Base-by-base conservation (phyloP, 257 asterid genomes). In the Solanum rostratum region DNA sequence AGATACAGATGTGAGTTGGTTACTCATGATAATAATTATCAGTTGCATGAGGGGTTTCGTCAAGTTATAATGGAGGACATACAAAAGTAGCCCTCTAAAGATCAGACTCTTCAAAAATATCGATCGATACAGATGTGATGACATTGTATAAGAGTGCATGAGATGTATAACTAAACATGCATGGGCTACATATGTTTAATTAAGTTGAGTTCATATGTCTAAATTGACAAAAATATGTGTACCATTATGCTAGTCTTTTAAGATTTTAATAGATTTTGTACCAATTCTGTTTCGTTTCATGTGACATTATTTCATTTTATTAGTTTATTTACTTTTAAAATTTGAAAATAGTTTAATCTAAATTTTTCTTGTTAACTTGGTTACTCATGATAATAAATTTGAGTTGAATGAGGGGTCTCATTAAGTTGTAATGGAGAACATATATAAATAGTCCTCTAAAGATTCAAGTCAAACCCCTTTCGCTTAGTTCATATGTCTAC, bases 1-100 rank as follows among this genome's bases (percentile, higher is more conserved):
- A 33, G 37, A 33, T 33, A 33, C 4, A 33, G 39, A 33, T 33
- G 39, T 4, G 39, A 33, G 5, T 88, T 95, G 22, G 92, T 95
- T 57, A 52, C 90, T 62, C 85, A 86, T 87, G 84, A 49, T 76
- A 50, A 76, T 49, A 50, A 76, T 27, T 24, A 62, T 45, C 57
- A 71, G 79, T n/a, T 37, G 18, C 18, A 30, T 9, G 29, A 69
- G 19, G 30, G 20, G 24, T 39, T 52, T 70, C 79, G 0, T 59
- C 66, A 59, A 70, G 53, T 10, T 2, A 69, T 37, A 7, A 7
- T 19, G 50, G 52, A 37, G 33, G 78, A 10, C 29, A 62, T 24
- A 2, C 7, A 24, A 5, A 62, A 62, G 11, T 22, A 63, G 41
- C 20, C 41, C 12, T 24, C 20, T 55, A 55, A 55, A 55, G 13